These are phyloP conservation scores for Moesziomyces sp. DNA, from an alignment of 1,284 basidiomycete genomes.

Conservation along the genomic window DNA sequence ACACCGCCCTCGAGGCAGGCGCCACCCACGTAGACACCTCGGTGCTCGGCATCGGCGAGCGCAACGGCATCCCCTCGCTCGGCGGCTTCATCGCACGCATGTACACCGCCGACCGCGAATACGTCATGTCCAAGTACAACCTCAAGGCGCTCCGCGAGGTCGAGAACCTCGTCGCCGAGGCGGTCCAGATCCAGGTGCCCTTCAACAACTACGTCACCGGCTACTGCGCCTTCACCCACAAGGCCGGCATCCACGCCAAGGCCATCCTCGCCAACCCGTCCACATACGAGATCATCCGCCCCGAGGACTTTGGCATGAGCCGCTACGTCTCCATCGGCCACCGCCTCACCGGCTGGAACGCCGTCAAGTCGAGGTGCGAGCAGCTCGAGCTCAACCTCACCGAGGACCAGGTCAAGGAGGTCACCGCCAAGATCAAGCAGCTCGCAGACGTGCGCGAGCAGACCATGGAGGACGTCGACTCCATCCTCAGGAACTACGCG, in stretches of 20 bases:
- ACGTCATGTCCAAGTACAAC: slow-evolving; percentile 99
- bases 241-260: slow-evolving; percentile 99
- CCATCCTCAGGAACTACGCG: slow-evolving; percentile 81
- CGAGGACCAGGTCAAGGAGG: slow-evolving; percentile 91
- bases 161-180: slow-evolving; percentile 98
- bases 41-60: slow-evolving; percentile 96
- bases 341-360: slow-evolving; percentile 96
- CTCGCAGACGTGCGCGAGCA: slow-evolving; percentile 97
- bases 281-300: slow-evolving; percentile 76
- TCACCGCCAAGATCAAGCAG: slow-evolving; percentile 99
- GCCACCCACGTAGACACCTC: slow-evolving; percentile 93
- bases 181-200: slow-evolving; percentile 96
- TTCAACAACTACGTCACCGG: slow-evolving; percentile 91
- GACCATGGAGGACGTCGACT: slow-evolving; percentile 99
- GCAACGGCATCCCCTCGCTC: slow-evolving; percentile 97
- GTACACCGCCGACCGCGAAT: slow-evolving; percentile 85
- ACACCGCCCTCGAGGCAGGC: slow-evolving; percentile 97
- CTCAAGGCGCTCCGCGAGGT: slow-evolving; percentile 96
- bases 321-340: slow-evolving; percentile 99
- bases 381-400: slow-evolving; percentile 87
- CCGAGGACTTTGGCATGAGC: slow-evolving; percentile 94
- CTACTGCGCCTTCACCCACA: slow-evolving; percentile 99
- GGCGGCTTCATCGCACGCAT: slow-evolving; percentile 97
- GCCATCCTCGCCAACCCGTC: slow-evolving; percentile 99
- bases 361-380: slow-evolving; percentile 98